A percentile compares a stretch with the other conserved stretches of the same genome.
phyloP scores from a whole-genome alignment of 352 stramenopile genomes.

The Globisporangium solare region DNA sequence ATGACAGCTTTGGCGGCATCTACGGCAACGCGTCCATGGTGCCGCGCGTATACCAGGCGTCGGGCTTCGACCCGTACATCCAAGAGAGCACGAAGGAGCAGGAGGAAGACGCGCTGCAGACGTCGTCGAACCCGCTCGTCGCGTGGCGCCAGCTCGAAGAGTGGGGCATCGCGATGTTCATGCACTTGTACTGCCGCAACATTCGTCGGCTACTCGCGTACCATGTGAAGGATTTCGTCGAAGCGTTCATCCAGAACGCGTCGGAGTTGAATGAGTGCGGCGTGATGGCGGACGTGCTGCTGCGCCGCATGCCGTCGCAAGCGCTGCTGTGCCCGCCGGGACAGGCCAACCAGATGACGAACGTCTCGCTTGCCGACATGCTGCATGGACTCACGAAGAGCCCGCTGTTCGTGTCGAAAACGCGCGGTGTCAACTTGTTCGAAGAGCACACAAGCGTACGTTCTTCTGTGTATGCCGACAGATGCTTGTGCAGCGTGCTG shows the following conservation, averaged over 20 bases:
- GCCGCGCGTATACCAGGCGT: slow-evolving; percentile 78
- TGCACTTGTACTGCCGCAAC: slow-evolving; percentile 84
- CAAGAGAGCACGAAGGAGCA: slow-evolving; percentile 55
- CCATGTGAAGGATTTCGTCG: slow-evolving; percentile 82
- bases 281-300: slow-evolving; percentile 72
- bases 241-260: slow-evolving; percentile 76
- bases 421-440: slow-evolving; percentile 71
- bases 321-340: slow-evolving; percentile 70
- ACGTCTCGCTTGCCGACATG: slow-evolving; percentile 81
- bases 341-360: slow-evolving; percentile 71
- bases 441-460: slow-evolving; percentile 73
- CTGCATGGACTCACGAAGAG: slow-evolving; percentile 53
- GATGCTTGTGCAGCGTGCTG: not conserved
- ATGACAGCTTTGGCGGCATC: slow-evolving; percentile 50
- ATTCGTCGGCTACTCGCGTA: slow-evolving; percentile 75
- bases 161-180: slow-evolving; percentile 76
- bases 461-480: slow-evolving; percentile 7
- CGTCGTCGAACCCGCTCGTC: slow-evolving; percentile 63
- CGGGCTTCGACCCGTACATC: slow-evolving; percentile 70
- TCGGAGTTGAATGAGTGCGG: slow-evolving; percentile 76
- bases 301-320: slow-evolving; percentile 65
- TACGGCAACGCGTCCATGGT: slow-evolving; percentile 66
- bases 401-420: slow-evolving; percentile 73
- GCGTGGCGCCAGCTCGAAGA: slow-evolving; percentile 78
- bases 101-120: slow-evolving; percentile 71